phyloP scores from a whole-genome alignment of 2,329 filamentous ascomycete genomes.

The Aspergillus quadricinctus region DNA sequence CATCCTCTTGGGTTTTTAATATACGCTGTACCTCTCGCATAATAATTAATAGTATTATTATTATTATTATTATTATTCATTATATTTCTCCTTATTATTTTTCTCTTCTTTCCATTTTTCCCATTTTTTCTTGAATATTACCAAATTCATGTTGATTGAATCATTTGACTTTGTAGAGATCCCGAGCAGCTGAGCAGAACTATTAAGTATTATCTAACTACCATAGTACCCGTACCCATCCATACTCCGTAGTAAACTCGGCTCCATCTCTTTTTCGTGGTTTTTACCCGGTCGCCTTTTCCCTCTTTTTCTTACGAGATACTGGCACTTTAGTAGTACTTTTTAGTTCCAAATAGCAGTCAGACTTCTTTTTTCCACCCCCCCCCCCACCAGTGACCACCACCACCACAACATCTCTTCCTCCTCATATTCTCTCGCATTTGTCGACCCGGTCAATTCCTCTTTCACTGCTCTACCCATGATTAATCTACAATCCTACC shows the following conservation, averaged over 20 bases:
- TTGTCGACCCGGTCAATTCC: neutral
- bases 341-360: neutral
- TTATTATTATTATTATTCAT: neutral
- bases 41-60: neutral
- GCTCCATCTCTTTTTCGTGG: neutral
- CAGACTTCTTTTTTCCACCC: neutral
- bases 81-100: constrained; percentile 1
- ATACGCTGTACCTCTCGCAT: no score
- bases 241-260: no score
- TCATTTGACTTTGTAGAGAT: neutral
- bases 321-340: neutral
- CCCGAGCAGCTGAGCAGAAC: neutral
- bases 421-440: constrained; percentile 2
- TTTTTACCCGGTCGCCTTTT: neutral
- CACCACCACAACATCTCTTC: neutral
- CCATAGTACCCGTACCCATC: no score
- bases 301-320: neutral
- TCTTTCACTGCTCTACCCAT: constrained; percentile 1
- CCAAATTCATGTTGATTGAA: neutral
- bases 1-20: neutral
- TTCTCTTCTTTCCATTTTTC: neutral
- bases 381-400: no score
- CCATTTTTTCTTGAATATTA: neutral
- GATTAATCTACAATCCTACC: neutral
- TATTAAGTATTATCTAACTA: neutral